These are phyloP conservation scores for Nephelium lappaceum DNA, from an alignment of 345 rosid genomes.

Conservation along the genomic window DNA sequence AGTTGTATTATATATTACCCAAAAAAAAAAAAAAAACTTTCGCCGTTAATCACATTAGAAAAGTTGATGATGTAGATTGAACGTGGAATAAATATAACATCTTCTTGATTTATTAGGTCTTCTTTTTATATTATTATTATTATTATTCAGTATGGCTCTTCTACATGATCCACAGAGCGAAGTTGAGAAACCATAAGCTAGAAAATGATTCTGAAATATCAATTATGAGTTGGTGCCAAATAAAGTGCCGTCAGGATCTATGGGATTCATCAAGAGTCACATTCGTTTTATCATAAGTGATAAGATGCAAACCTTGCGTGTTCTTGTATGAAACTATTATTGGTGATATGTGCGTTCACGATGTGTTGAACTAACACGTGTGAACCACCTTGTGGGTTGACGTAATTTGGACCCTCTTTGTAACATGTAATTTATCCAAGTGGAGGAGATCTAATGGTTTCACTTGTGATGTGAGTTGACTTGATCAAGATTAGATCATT, in stretches of 20 bases:
- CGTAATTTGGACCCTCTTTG: neutral
- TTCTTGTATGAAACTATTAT: neutral
- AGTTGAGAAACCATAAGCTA: too few species aligned
- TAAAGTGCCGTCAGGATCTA: neutral
- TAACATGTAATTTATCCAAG: slow-evolving; percentile 6
- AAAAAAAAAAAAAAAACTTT: too few species aligned
- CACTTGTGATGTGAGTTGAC: neutral
- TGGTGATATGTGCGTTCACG: neutral
- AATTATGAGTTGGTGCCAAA: neutral
- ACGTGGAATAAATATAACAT: too few species aligned
- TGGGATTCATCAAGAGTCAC: neutral
- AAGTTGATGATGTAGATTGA: too few species aligned
- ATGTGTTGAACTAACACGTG: neutral
- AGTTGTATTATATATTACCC: too few species aligned
- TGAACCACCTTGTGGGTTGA: neutral
- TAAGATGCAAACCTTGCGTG: neutral
- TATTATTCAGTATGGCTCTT: too few species aligned
- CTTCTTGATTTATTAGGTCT: too few species aligned
- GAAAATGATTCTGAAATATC: too few species aligned
- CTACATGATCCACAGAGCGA: too few species aligned
- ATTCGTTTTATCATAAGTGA: neutral
- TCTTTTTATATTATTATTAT: too few species aligned
- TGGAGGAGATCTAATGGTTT: slow-evolving; percentile 16
- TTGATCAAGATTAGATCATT: neutral
- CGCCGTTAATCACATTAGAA: too few species aligned